These are phyloP conservation scores for Friedmanniomyces endolithicus DNA, from an alignment of 495 filamentous ascomycete genomes.

Conservation along the genomic window DNA sequence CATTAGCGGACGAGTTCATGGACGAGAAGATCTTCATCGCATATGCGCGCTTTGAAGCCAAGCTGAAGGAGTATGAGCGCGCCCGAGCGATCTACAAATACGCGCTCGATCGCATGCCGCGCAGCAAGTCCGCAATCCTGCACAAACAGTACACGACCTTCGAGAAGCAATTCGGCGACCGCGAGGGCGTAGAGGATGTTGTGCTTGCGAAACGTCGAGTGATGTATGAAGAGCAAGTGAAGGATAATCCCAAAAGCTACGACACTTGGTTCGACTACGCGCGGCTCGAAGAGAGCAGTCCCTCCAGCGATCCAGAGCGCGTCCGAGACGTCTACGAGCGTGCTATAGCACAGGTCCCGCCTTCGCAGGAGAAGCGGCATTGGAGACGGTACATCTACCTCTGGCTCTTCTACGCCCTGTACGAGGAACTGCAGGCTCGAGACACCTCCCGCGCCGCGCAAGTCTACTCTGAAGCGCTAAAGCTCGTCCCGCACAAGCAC, in stretches of 20 bases:
- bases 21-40: constrained; percentile 90
- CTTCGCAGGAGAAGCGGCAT: constrained; percentile 91
- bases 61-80: constrained; percentile 87
- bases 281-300: constrained; percentile 67
- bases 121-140: constrained; percentile 69
- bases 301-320: constrained; percentile 54
- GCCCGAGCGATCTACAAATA: constrained; percentile 96
- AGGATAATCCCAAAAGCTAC: constrained; percentile 84
- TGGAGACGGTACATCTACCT: constrained; percentile 97
- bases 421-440: constrained; percentile 75
- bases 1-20: constrained; percentile 88
- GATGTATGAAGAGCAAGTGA: constrained; percentile 87
- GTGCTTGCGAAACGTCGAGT: constrained; percentile 85
- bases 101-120: constrained; percentile 78
- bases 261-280: constrained; percentile 96
- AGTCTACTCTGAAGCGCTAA: constrained; percentile 80
- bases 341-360: constrained; percentile 90
- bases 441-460: constrained; percentile 72
- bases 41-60: constrained; percentile 85
- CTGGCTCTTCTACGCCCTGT: constrained; percentile 94
- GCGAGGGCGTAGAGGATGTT: constrained; percentile 88
- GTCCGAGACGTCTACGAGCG: constrained; percentile 90
- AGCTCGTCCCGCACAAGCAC: constrained; percentile 83
- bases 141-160: constrained; percentile 94
- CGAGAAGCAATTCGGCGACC: constrained; percentile 94